These are phyloP conservation scores for Yamagishiella unicocca DNA, from an alignment of 139 green algal species.

Conservation along the genomic window DNA sequence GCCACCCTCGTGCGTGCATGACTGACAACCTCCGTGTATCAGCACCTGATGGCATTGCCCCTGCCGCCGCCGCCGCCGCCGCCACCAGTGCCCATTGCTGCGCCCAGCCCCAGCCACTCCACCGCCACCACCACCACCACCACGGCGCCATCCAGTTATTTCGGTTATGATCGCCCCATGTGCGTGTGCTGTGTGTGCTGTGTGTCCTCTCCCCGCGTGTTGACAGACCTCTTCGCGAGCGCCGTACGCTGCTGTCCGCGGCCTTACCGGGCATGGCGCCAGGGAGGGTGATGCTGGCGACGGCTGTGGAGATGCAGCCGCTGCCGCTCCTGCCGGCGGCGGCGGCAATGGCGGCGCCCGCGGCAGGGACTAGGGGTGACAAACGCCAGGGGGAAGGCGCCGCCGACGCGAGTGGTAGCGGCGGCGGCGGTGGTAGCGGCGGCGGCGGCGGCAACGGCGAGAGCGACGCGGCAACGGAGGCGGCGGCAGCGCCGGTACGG, in stretches of 20 bases:
- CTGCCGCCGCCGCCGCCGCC: too few relatives aligned
- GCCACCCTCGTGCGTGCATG: too few relatives aligned
- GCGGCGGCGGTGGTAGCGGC: neutral
- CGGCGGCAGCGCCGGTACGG: neutral
- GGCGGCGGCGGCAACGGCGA: neutral
- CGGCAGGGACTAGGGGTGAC: neutral
- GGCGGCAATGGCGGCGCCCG: neutral
- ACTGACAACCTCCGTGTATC: too few relatives aligned
- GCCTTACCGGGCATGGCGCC: slow-evolving; percentile 49
- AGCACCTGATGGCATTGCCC: too few relatives aligned
- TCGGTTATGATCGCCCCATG: too few relatives aligned
- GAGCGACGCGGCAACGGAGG: neutral
- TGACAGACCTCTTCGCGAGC: slow-evolving; percentile 64
- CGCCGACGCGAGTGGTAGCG: neutral
- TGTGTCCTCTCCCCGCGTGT: neutral
- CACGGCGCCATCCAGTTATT: too few relatives aligned
- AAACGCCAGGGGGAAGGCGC: neutral
- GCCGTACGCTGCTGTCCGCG: slow-evolving; percentile 49
- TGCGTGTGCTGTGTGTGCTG: too few relatives aligned
- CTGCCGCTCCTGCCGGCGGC: neutral
- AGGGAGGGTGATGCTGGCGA: slow-evolving; percentile 61
- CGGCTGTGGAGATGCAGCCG: slow-evolving; percentile 49
- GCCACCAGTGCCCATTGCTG: too few relatives aligned
- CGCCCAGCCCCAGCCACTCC: too few relatives aligned
- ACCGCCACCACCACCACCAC: too few relatives aligned